A percentile compares a stretch with the other conserved stretches of the same genome.
Evolutionary conservation across 805 yeast genomes (phyloP).

Genomic region (Metschnikowia continentalis): DNA sequence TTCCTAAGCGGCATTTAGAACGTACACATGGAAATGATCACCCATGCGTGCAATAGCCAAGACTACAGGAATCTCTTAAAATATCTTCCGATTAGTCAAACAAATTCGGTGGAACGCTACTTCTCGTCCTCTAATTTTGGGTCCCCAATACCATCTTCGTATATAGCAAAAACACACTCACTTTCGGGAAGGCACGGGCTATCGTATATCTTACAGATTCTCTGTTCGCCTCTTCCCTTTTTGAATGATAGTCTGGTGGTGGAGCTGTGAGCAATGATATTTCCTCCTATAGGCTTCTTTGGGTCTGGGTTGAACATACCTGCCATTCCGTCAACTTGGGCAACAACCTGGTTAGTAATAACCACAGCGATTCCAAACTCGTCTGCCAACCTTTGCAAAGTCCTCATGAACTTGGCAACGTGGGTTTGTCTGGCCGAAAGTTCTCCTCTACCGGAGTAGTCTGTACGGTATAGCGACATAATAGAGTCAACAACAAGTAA

Average conservation of each 20-base stretch:
- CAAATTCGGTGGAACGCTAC: background rate
- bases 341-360: constrained; percentile 89
- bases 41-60: background rate
- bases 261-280: constrained; percentile 93
- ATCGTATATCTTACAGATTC: constrained; percentile 92
- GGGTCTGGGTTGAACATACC: constrained; percentile 89
- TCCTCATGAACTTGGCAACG: constrained; percentile 89
- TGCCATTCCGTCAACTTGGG: constrained; percentile 92
- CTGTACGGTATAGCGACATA: constrained; percentile 95
- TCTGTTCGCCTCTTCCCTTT: constrained; percentile 87
- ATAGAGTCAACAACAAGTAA: constrained; percentile 92
- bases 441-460: constrained; percentile 93
- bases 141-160: constrained; percentile 96
- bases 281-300: constrained; percentile 97
- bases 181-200: constrained; percentile 96
- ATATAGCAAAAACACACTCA: constrained; percentile 91
- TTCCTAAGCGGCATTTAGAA: background rate
- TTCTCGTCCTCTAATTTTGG: constrained; percentile 73
- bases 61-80: background rate
- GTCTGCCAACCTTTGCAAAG: constrained; percentile 89
- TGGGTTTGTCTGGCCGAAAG: constrained; percentile 91
- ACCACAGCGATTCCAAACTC: constrained; percentile 97
- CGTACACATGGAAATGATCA: background rate
- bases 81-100: background rate
- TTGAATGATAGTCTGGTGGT: constrained; percentile 88